Percentiles rank a stretch among this genome's conserved stretches.
Evolutionary conservation across 2,329 filamentous ascomycete species (phyloP).

Genomic region (Orbilia oligospora): DNA sequence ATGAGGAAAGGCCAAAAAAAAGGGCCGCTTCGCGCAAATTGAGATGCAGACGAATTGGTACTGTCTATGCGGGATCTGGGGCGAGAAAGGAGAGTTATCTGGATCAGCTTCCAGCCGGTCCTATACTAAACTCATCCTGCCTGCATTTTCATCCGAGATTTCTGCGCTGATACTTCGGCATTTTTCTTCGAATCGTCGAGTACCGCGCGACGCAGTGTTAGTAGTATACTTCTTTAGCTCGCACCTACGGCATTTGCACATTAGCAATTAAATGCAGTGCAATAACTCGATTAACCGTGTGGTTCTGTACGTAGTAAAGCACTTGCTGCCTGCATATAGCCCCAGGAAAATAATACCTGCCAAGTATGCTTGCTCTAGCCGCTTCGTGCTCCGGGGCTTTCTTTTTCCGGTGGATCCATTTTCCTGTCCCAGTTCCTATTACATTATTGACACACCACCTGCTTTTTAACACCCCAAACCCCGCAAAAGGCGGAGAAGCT

Average conservation of each 20-base stretch:
- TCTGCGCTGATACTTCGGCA: constrained; percentile 14
- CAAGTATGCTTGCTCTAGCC: constrained; percentile 59
- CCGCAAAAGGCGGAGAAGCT: constrained; percentile 61
- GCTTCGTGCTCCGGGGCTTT: constrained; percentile 56
- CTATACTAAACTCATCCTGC: constrained; percentile 22
- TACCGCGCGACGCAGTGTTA: constrained; percentile 19
- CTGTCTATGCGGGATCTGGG: constrained; percentile 14
- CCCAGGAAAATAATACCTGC: constrained; percentile 56
- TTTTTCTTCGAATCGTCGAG: constrained; percentile 18
- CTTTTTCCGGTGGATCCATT: constrained; percentile 58
- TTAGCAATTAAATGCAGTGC: constrained; percentile 27
- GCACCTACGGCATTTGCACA: constrained; percentile 21
- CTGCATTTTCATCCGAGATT: constrained; percentile 44
- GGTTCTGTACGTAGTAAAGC: constrained; percentile 30
- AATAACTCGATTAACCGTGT: constrained; percentile 32
- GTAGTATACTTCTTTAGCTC: constrained; percentile 11
- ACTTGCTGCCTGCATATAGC: constrained; percentile 52
- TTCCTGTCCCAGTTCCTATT: constrained; percentile 45
- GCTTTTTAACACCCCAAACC: constrained; percentile 53
- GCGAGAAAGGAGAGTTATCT: constrained; percentile 32
- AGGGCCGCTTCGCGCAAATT: neutral
- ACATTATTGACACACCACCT: constrained; percentile 58
- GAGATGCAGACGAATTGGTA: neutral
- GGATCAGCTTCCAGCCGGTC: constrained; percentile 1
- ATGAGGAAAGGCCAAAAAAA: constrained; percentile 12